Evolutionary conservation across 306 rosid species (phyloP), one percentile per base, ranked within the genome.

Genomic region (Lotus japonicus): DNA sequence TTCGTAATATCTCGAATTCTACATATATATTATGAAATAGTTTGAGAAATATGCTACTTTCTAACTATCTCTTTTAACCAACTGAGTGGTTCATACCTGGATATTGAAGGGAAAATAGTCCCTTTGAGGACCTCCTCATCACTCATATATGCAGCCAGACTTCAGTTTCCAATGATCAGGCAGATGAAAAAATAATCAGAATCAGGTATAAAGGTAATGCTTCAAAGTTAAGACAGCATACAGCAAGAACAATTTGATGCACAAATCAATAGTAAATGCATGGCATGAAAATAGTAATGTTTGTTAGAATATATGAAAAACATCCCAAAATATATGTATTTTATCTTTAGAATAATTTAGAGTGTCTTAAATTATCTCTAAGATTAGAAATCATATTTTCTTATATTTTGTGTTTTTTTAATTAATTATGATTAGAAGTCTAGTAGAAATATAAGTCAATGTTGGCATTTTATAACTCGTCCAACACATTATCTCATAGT

Each of bases 1-100:
- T 87, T 83, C 5, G 99, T 95, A 64, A 95, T 95, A 79, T 90
- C 97, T 65, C 99, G 87, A 68, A 95, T 95, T 73, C 99, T 95
- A 90, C 79, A 79, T 74, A 79, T 33, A 71, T 38, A 53, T n/a
- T n/a, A n/a, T n/a, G n/a, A 58, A 73, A 46, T 60, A 52, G 9
- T 61, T 58, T 68, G 67, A 75, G 42, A 53, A 51, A 66, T 53
- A 76, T 48, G 82, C 17, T 19, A 61, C 45, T 16, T 79, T 62
- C 28, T 5, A 35, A 68, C 61, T 14, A 53, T 58, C 28, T 45
- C 58, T 58, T 56, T 16, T 28, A 73, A 61, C 68, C 61, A 64
- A 45, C 12, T 48, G 9, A 12, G 46, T 41, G 48, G 28, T 57
- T 35, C 55, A 46, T 72, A 90, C 99, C 96, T 90, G 19, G 99